phyloP scores from a whole-genome alignment of 805 yeast genomes.

The Candida glaebosa region DNA sequence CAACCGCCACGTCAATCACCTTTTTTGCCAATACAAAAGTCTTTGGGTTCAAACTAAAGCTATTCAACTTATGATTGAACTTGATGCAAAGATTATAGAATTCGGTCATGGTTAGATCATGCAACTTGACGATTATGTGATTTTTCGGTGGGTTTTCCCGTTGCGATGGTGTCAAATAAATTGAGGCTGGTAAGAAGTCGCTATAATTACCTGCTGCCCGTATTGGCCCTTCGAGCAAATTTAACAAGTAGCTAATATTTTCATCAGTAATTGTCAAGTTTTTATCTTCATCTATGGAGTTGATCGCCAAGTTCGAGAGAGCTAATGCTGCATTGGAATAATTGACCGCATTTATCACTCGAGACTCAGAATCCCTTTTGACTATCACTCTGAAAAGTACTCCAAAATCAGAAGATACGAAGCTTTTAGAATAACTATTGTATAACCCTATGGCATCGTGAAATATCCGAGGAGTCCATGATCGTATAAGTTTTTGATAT shows the following conservation, averaged over 20 bases:
- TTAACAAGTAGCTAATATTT: constrained; percentile 55
- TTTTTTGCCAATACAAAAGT: constrained; percentile 68
- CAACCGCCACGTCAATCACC: constrained; percentile 64
- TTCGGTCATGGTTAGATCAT: constrained; percentile 61
- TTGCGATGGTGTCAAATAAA: constrained; percentile 30
- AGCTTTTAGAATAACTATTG: constrained; percentile 16
- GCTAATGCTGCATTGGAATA: constrained; percentile 64
- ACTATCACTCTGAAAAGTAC: constrained; percentile 32
- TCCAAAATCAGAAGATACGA: constrained; percentile 34
- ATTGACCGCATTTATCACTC: constrained; percentile 56
- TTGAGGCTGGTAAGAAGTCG: constrained; percentile 43
- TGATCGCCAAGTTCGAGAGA: constrained; percentile 52
- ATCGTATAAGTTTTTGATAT: neutral
- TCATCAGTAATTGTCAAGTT: constrained; percentile 49
- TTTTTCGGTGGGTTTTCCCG: constrained; percentile 9
- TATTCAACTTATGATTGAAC: constrained; percentile 62
- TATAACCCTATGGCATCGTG: constrained; percentile 6
- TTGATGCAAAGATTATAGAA: constrained; percentile 63
- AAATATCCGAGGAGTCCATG: constrained; percentile 2
- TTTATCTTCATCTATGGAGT: constrained; percentile 64
- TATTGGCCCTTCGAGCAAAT: constrained; percentile 58
- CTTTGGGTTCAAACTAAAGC: constrained; percentile 57
- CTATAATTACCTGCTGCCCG: constrained; percentile 36
- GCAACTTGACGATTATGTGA: constrained; percentile 52
- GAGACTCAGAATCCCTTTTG: constrained; percentile 53